Evolutionary conservation across 1,284 basidiomycete species (phyloP), one percentile per base, ranked within the genome.

Genomic region (Cryptococcus hybrid): DNA sequence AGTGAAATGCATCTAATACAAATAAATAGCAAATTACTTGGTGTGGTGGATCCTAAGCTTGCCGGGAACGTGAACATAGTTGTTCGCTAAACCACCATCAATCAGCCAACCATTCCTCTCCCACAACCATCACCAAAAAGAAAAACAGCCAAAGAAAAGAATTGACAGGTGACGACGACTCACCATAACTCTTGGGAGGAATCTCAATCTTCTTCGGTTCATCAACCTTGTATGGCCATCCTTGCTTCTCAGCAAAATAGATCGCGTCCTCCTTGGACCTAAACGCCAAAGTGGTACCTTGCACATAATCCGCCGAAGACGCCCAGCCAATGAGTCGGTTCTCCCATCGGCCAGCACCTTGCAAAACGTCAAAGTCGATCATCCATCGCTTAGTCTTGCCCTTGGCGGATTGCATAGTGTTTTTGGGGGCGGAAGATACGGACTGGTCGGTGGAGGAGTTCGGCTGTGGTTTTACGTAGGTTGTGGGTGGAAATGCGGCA

Each of bases 321-420:
- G 93, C 93, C 85, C 86, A 99, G 56, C 95, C 95, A 90, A 99
- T 99, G 68, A 99, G 79, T n/a, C 92, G 92, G 76, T 98, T 98
- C 83, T 97, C 93, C 95, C 95, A 99, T 60, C 95, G 84, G 11
- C 90, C 93, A 38, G 84, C 87, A 46, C 93, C 92, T 64, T 86
- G 86, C 15, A 98, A 81, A 58, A 88, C 88, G 70, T 99, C 95
- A 82, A 88, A 99, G 79, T 99, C 95, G 70, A 99, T 86, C 64
- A 92, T 83, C 95, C 95, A 99, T 68, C 88, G 85, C 67, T 88
- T 85, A 24, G 87, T 87, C 79, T 95, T 94, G 52, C 86, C 87
- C 48, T 86, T 84, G 52, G 92, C 94, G 52, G 90, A 93, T 78
- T 97, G 93, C 85, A 95, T 98, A 7, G 94, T 95, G 64, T 92